Base-by-base conservation (phyloP, 805 yeast species). In the Metschnikowia colocasiae region DNA sequence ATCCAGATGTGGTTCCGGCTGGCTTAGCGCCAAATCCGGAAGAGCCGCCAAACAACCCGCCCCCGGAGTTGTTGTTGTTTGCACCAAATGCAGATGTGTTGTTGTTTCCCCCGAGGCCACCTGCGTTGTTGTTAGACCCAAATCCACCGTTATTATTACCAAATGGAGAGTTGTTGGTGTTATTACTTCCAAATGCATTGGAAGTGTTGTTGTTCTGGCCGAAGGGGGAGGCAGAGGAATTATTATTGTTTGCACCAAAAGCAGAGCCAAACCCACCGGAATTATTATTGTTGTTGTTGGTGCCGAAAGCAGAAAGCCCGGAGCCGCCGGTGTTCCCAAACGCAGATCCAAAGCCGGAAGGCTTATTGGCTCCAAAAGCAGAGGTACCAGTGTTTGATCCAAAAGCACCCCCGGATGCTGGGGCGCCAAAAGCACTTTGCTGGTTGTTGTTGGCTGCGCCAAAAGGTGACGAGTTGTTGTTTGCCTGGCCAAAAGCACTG, bases 1-100 rank as follows among this genome's bases (percentile, higher is more conserved):
- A 39, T 27, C 42, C 42, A 29, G 42, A 29, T 19, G 42, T 19
- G 12, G 42, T 9, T 13, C 42, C 42, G 6, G 34, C 27, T 7
- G 55, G 55, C 51, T 59, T 51, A 49, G 71, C 54, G 48, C 76
- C 68, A 60, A 73, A 58, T 27, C 62, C 59, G 35, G 59, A 54
- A 15, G 39, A 35, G 2, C 35, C 45, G n/a, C 60, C 80, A 59
- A 78, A 78, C 3, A 49, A 31, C 12, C 52, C 52, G 3, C 50
- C 54, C 3, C 45, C 26, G 15, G 44, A 41, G 33, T 49, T 34
- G 32, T 32, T 37, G 33, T 46, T 47, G 36, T 30, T 46, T 23
- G 18, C 35, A 19, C 58, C 58, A 19, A 54, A 52, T 4, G 45
- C 52, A 20, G 49, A 40, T 13, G 47, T 31, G 45, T 38, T 51